phyloP scores from a whole-genome alignment of 2,329 filamentous ascomycete species.

The Pseudonectria buxi region DNA sequence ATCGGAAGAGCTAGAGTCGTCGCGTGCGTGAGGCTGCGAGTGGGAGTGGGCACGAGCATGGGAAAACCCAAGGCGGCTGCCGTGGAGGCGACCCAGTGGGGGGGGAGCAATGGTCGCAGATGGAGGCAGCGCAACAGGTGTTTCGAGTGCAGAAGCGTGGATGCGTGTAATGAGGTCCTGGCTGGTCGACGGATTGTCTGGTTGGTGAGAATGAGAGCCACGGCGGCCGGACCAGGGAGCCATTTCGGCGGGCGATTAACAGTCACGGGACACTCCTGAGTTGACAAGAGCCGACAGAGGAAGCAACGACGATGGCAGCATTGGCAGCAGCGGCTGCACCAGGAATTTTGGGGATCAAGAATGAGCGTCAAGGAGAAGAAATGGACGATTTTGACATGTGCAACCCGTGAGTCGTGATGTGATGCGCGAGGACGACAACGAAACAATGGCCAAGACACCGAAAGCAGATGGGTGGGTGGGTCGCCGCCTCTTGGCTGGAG shows the following conservation, averaged over 20 bases:
- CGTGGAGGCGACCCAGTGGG: conserved; percentile 2
- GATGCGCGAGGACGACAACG: background rate
- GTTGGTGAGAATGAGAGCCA: conserved; percentile 23
- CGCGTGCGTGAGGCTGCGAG: too few species aligned
- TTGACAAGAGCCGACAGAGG: conserved; percentile 1
- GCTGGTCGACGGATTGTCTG: conserved; percentile 5
- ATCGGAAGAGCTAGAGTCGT: conserved; percentile 40
- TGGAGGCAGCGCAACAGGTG: conserved; percentile 22
- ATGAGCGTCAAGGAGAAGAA: too few species aligned
- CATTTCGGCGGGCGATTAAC: conserved; percentile 21
- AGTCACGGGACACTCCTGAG: conserved; percentile 10
- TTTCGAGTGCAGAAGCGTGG: conserved; percentile 29
- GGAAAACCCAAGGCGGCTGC: conserved; percentile 20
- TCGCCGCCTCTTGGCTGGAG: too few species aligned
- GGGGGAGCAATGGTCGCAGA: conserved; percentile 9
- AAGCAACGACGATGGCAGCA: conserved; percentile 3
- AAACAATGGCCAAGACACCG: conserved; percentile 4
- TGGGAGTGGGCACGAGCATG: conserved; percentile 20
- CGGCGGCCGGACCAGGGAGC: conserved; percentile 26
- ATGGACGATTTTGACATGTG: too few species aligned
- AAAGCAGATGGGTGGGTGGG: too few species aligned
- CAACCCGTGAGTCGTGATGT: too few species aligned
- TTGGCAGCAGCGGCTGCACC: conserved; percentile 6
- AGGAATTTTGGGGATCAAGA: too few species aligned
- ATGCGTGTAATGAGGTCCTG: conserved; percentile 30